Evolutionary conservation across 352 stramenopile genomes (phyloP).

Genomic region (Globisporangium polare): DNA sequence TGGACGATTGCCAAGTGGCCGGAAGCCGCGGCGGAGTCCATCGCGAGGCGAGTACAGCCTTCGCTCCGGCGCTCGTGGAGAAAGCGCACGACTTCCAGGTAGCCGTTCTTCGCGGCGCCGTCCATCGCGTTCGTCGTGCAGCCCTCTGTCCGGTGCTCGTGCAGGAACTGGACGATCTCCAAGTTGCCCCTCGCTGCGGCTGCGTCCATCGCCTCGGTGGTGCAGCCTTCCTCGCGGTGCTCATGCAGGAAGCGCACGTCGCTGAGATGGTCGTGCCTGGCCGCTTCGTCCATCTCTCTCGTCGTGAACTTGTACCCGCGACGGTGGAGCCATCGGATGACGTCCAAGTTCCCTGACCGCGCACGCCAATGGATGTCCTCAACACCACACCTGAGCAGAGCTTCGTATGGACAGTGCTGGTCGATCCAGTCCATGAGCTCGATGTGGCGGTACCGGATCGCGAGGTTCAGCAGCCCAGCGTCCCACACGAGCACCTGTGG

Average conservation of each 20-base stretch:
- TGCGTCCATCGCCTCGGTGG: constrained; percentile 1
- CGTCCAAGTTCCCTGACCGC: background rate
- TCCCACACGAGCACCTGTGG: background rate
- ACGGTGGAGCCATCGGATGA: constrained; percentile 1
- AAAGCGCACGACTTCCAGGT: background rate
- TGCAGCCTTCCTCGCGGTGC: constrained; percentile 6
- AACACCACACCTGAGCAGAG: background rate
- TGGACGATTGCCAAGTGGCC: background rate
- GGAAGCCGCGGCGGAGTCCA: background rate
- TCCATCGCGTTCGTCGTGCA: constrained; percentile 7
- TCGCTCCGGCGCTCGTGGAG: background rate
- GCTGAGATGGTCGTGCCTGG: constrained; percentile 2
- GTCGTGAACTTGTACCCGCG: constrained; percentile 4
- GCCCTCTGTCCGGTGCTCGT: background rate
- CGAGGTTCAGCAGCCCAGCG: background rate
- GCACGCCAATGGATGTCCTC: constrained; percentile 7
- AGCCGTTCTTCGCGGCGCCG: constrained; percentile 1
- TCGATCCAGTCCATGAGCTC: constrained; percentile 9
- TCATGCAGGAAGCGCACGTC: constrained; percentile 5
- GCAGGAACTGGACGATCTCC: background rate
- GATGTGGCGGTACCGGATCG: constrained; percentile 1
- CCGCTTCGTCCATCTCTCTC: constrained; percentile 8
- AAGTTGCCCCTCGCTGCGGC: constrained; percentile 2
- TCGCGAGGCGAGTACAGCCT: background rate
- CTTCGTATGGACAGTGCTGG: background rate